phyloP scores from a whole-genome alignment of 2,329 filamentous ascomycete genomes.

The Exutisphaerella laricina region DNA sequence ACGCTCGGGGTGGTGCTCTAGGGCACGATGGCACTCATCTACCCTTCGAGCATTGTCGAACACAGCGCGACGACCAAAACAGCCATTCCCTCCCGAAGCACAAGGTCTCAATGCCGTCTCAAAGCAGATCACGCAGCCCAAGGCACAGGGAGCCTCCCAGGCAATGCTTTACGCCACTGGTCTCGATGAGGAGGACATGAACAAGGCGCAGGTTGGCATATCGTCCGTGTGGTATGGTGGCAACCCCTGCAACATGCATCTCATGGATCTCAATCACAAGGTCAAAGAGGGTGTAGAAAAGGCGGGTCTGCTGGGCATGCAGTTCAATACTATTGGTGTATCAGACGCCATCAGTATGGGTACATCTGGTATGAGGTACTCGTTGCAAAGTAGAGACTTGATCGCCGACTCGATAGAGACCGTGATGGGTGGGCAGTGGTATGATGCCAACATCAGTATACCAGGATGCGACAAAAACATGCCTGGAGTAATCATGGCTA shows the following conservation, averaged over 20 bases:
- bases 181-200: constrained; percentile 77
- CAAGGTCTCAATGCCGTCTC: constrained; percentile 74
- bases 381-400: constrained; percentile 77
- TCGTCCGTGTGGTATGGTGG: constrained; percentile 97
- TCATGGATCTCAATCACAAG: constrained; percentile 78
- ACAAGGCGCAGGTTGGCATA: constrained; percentile 95
- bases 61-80: constrained; percentile 19
- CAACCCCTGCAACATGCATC: constrained; percentile 99
- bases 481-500: constrained; percentile 69
- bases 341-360: constrained; percentile 98
- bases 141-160: constrained; percentile 96
- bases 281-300: constrained; percentile 67
- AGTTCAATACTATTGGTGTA: constrained; percentile 99
- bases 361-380: constrained; percentile 90
- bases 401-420: constrained; percentile 99
- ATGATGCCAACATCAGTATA: constrained; percentile 94
- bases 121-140: constrained; percentile 83
- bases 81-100: constrained; percentile 21
- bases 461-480: constrained; percentile 99
- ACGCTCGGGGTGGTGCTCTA: constrained; percentile 19
- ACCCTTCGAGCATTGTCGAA: constrained; percentile 14
- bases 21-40: constrained; percentile 19
- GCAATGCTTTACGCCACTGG: constrained; percentile 98
- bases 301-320: constrained; percentile 79
- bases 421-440: constrained; percentile 98